These are phyloP conservation scores for Aspergillus sp. DNA, from an alignment of 2,329 filamentous ascomycete genomes.

Conservation along the genomic window DNA sequence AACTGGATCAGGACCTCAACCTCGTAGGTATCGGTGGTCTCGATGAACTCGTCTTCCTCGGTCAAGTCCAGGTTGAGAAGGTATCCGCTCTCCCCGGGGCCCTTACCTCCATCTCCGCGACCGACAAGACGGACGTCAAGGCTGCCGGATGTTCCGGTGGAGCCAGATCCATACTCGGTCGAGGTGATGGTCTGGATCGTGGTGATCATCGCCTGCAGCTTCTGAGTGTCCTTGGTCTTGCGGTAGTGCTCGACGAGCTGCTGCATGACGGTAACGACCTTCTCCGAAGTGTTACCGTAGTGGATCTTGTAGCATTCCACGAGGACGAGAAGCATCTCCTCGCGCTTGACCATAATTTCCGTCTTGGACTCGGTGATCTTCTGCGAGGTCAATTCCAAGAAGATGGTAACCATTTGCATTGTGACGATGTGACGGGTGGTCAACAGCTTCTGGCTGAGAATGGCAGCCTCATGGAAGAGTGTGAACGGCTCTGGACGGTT, in stretches of 20 bases:
- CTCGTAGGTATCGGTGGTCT: constrained; percentile 41
- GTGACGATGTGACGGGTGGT: constrained; percentile 51
- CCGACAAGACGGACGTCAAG: constrained; percentile 42
- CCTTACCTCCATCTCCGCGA: constrained; percentile 29
- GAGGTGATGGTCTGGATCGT: constrained; percentile 33
- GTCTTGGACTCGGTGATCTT: constrained; percentile 33
- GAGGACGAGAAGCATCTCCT: constrained; percentile 53
- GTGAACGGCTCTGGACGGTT: constrained; percentile 36
- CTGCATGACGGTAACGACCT: constrained; percentile 51
- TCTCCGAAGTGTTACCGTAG: constrained; percentile 51
- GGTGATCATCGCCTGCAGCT: constrained; percentile 44
- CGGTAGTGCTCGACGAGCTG: constrained; percentile 55
- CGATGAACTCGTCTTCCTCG: constrained; percentile 46
- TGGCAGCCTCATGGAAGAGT: constrained; percentile 52
- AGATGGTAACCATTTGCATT: constrained; percentile 51
- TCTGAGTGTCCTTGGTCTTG: constrained; percentile 53
- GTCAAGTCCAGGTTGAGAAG: constrained; percentile 42
- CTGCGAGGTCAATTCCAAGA: constrained; percentile 51
- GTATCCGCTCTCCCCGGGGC: constrained; percentile 19
- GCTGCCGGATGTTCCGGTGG: constrained; percentile 28
- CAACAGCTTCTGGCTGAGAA: constrained; percentile 44
- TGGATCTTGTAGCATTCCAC: constrained; percentile 55
- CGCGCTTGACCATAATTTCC: constrained; percentile 45
- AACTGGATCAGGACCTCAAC: constrained; percentile 41
- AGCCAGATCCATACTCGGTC: constrained; percentile 25